These are phyloP conservation scores for Jamesozyma lodderae DNA, from an alignment of 805 yeast genomes.

Conservation along the genomic window DNA sequence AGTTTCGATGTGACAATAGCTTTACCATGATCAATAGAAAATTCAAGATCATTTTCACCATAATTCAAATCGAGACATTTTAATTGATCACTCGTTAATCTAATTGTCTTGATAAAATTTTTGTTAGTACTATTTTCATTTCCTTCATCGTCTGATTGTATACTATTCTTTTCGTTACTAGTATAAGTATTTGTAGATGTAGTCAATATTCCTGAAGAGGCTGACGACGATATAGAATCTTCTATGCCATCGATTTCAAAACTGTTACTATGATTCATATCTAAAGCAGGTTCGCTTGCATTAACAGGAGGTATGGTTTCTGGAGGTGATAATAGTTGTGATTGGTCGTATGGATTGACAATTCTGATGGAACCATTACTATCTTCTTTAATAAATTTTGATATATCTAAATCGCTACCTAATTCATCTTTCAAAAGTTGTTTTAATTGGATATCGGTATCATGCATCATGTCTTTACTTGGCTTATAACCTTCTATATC, in stretches of 20 bases:
- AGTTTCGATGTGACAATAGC: slow-evolving; percentile 67
- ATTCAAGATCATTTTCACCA: slow-evolving; percentile 73
- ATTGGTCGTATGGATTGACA: slow-evolving; percentile 28
- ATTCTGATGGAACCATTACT: slow-evolving; percentile 61
- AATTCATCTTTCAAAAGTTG: slow-evolving; percentile 71
- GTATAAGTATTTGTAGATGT: neutral
- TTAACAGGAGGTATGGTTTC: slow-evolving; percentile 17
- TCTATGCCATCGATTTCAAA: neutral
- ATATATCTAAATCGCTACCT: slow-evolving; percentile 41
- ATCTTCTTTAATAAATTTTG: slow-evolving; percentile 45
- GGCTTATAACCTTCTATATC: slow-evolving; percentile 97
- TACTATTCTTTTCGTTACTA: neutral
- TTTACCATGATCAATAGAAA: slow-evolving; percentile 74
- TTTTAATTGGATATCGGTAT: slow-evolving; percentile 66
- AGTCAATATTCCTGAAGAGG: neutral
- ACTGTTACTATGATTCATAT: neutral
- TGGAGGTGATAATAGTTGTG: slow-evolving; percentile 11
- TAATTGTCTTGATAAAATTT: slow-evolving; percentile 70
- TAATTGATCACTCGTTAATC: slow-evolving; percentile 87
- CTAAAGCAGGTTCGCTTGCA: slow-evolving; percentile 10
- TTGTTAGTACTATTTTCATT: slow-evolving; percentile 4
- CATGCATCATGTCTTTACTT: slow-evolving; percentile 64
- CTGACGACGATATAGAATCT: neutral
- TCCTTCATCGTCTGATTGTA: neutral
- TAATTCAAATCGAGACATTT: slow-evolving; percentile 59